Conservation (phyloP, 2,329 filamentous ascomycete species). For the Clathrospora elynae region DNA sequence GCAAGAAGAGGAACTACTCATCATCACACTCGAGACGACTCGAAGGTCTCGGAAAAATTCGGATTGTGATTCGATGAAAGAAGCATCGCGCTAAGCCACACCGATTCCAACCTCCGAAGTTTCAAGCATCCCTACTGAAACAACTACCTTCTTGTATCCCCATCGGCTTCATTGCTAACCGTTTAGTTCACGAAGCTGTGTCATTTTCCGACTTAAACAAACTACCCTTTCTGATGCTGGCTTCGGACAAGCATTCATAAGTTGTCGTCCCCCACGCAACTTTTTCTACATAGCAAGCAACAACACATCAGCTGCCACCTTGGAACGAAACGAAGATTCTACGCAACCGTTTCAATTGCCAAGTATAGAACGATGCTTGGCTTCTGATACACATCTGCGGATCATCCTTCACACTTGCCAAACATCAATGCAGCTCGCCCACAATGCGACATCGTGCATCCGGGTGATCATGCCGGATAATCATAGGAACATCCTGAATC, state of each 20-base stretch:
- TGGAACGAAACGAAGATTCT: conserved; percentile 7
- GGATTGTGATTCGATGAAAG: conserved; percentile 7
- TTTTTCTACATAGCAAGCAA: too few relatives aligned
- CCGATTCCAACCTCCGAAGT: conserved; percentile 33
- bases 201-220: too few relatives aligned
- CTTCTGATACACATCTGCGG: conserved; percentile 33
- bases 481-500: conserved; percentile 8
- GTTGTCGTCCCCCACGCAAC: too few relatives aligned
- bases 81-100: conserved; percentile 24
- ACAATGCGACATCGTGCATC: conserved; percentile 28
- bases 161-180: conserved; percentile 4
- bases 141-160: conserved; percentile 12
- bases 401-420: conserved; percentile 31
- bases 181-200: too few relatives aligned
- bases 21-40: neutral
- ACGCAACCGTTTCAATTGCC: conserved; percentile 33
- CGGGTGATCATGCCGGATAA: conserved; percentile 9
- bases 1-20: neutral
- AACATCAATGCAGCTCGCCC: conserved; percentile 37
- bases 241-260: too few relatives aligned
- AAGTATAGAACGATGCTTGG: conserved; percentile 28
- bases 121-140: conserved; percentile 30
- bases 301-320: neutral
- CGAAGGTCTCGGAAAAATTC: conserved; percentile 23
- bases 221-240: too few relatives aligned